Conservation (phyloP, 2,329 filamentous ascomycete species). For the Aspergillus uvarum region DNA sequence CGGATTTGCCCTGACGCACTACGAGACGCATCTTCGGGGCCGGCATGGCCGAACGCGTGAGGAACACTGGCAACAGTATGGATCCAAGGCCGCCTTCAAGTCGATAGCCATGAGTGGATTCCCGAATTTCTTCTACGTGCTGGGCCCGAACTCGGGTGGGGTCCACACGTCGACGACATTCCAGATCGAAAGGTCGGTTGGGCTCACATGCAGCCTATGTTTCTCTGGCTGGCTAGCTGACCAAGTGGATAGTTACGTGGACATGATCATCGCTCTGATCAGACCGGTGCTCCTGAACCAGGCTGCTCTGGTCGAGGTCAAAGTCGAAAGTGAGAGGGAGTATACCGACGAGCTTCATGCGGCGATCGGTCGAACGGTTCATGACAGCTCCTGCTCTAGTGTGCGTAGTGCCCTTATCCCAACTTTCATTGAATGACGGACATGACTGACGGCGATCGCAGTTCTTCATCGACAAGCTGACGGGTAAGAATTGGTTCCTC, state of each 20-base stretch:
- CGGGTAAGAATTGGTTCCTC: constrained; percentile 23
- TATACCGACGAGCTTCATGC: constrained; percentile 13
- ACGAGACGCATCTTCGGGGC: constrained; percentile 5
- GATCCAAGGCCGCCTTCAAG: constrained; percentile 22
- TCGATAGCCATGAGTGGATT: constrained; percentile 24
- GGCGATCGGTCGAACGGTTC: constrained; percentile 17
- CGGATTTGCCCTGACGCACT: constrained; percentile 18
- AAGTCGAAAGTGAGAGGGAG: constrained; percentile 11
- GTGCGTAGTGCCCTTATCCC: no score
- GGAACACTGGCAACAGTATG: constrained; percentile 21
- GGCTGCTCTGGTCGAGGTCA: constrained; percentile 18
- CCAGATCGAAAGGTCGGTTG: constrained; percentile 17
- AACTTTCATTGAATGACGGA: background rate
- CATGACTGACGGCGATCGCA: constrained; percentile 1
- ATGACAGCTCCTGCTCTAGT: background rate
- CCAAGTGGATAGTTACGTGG: constrained; percentile 6
- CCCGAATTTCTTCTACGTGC: constrained; percentile 26
- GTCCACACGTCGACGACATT: constrained; percentile 19
- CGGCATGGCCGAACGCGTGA: constrained; percentile 15
- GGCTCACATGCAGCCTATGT: background rate
- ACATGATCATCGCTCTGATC: constrained; percentile 18
- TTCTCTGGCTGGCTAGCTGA: background rate
- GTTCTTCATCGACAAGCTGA: constrained; percentile 22
- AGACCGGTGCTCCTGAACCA: constrained; percentile 13
- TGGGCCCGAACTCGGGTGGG: constrained; percentile 21